Evolutionary conservation across 148 eudicot species (phyloP).

Genomic region (Nepenthes gracilis): DNA sequence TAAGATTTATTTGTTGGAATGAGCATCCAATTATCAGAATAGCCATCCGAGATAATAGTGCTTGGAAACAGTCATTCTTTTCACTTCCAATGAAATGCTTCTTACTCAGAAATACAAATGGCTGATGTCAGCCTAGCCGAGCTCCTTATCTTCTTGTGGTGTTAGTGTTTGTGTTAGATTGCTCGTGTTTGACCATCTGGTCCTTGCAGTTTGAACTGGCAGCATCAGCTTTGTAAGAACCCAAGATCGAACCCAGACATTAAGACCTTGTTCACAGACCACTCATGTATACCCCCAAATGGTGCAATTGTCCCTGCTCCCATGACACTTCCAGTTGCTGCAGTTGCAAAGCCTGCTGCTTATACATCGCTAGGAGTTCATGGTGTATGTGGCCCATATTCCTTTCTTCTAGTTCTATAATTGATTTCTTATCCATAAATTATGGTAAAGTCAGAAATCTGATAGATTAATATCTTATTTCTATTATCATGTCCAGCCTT

Average conservation of each 20-base stretch:
- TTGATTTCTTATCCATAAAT: neutral
- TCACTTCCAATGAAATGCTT: too few species aligned
- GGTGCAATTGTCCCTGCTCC: slow-evolving; percentile 70
- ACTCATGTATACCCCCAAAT: slow-evolving; percentile 61
- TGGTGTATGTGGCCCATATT: slow-evolving; percentile 38
- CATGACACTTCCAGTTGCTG: slow-evolving; percentile 54
- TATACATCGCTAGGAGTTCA: slow-evolving; percentile 59
- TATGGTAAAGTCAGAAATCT: neutral
- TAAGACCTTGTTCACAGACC: slow-evolving; percentile 79
- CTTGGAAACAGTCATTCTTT: too few species aligned
- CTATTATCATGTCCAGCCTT: slow-evolving; percentile 42
- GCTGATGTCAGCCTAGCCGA: neutral
- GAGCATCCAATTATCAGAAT: too few species aligned
- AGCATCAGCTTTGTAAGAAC: slow-evolving; percentile 89
- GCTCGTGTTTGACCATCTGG: neutral
- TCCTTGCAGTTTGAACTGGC: slow-evolving; percentile 77
- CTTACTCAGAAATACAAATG: neutral
- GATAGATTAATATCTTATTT: slow-evolving; percentile 3
- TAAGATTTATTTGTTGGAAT: too few species aligned
- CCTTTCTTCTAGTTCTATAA: neutral
- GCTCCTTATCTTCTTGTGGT: neutral
- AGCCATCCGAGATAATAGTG: too few species aligned
- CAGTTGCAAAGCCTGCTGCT: slow-evolving; percentile 65
- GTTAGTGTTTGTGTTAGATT: neutral
- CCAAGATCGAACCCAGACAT: slow-evolving; percentile 88